Base-by-base conservation (phyloP, 2,329 filamentous ascomycete species). In the Fusarium acutatum region DNA sequence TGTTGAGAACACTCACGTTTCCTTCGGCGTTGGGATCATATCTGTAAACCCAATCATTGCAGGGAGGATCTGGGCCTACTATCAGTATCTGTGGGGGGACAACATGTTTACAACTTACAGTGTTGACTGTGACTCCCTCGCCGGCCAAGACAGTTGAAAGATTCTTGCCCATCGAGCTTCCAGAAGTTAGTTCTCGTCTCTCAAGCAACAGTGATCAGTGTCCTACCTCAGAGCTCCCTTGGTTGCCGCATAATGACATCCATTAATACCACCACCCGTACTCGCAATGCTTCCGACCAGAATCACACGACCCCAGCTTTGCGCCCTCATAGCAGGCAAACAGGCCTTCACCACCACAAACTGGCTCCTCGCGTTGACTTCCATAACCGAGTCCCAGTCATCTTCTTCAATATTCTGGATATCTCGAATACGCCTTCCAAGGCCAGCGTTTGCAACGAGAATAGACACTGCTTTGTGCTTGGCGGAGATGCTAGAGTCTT, bases 1-100 rank as follows among this genome's bases (percentile, higher is more conserved):
- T 24, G 40, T 24, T 0, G n/a, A 22, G 26, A 24, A 35, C 24
- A 53, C 43, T 44, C 59, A 82, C 81, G 57, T 79, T 46, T 78
- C 75, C 22, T 79, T 79, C 3, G 81, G 80, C 1, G 78, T 76
- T 3, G 81, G 79, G 17, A 82, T 82, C 80, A 82, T 81, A 24
- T 80, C 81, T 10, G 80, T 82, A 18, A 77, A 74, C 0, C 80
- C 81, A 32, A 82, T 82, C 81, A 82, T 82, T 4, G 81, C 81
- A 0, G 81, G 81, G 3, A 79, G 68, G 3, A 82, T 79, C 80
- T 66, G 0, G 0, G 4, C 7, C 1, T 15, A 0, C 0, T 3
- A 12, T 71, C 5, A 67, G 44, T 17, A 13, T 15, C 4, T 3
- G 4, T 3, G 7, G 0, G 14, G 1, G 4, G 6, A 4, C 4